Percentiles rank a stretch among this genome's conserved stretches.
Evolutionary conservation across 305 asterid genomes (phyloP).

Genomic region (Stenogyne calaminthoides): DNA sequence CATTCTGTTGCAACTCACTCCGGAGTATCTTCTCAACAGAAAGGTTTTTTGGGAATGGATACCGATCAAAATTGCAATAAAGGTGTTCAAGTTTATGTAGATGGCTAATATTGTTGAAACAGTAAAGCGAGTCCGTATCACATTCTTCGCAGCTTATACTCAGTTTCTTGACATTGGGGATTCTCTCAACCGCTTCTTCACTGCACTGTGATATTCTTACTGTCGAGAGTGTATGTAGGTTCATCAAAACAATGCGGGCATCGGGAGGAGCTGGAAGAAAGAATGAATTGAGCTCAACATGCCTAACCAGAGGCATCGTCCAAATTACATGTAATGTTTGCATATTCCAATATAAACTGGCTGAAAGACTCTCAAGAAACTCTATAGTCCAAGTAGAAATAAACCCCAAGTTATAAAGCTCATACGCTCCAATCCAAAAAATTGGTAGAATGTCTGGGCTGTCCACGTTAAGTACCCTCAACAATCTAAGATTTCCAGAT

Average conservation of each 20-base stretch:
- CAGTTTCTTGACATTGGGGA: constrained; percentile 24
- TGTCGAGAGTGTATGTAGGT: background rate
- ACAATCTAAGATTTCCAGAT: background rate
- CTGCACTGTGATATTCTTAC: background rate
- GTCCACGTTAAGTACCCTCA: background rate
- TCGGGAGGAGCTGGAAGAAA: constrained; percentile 5
- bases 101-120: constrained; percentile 13
- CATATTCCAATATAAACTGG: constrained; percentile 22
- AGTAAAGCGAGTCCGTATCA: background rate
- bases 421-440: background rate
- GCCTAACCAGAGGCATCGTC: constrained; percentile 25
- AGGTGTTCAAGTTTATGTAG: no score
- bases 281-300: background rate
- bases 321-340: constrained; percentile 26
- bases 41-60: no score
- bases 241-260: background rate
- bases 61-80: background rate
- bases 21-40: no score
- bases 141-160: background rate
- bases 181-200: constrained; percentile 9
- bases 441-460: no score
- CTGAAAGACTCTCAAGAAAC: background rate
- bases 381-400: background rate
- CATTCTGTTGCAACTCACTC: background rate
- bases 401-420: background rate